Evolutionary conservation across 345 rosid species (phyloP), one percentile per base, ranked within the genome.

Genomic region (Moricandia moricandioides): DNA sequence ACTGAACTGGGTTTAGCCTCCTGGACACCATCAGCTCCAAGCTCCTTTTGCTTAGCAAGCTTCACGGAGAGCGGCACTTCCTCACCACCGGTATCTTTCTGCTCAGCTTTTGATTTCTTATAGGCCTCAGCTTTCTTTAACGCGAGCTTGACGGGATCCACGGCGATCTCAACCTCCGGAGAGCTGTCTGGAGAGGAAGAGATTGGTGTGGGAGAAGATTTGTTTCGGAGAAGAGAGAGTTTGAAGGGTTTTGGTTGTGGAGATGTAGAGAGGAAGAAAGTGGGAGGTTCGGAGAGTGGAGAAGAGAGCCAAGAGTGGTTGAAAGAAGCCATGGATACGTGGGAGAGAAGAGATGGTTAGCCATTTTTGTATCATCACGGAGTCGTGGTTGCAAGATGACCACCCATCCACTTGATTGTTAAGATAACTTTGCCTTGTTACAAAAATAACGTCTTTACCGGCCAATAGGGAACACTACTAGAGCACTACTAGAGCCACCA

Each of bases 131-230:
- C 92, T 81, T 79, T 91, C 81, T 85, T 86, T 65, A 86, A 85
- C 4, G 98, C 91, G n/a, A 89, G 87, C 76, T 86, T 89, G 4
- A 87, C 85, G 4, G 87, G 88, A 74, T 86, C 95, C 0, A 78
- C 81, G 7, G 79, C 73, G 49, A 83, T 69, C 27, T 73, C 72
- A 30, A 68, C 70, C 47, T 74, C 83, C 24, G 79, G 63, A 8
- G 80, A 54, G 3, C 69, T 7, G 10, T 72, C 78, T 5, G 77
- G 56, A 8, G 85, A 37, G 29, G 80, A 39, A 29, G 86, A 67
- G 62, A 82, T 70, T n/a, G 62, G 69, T 2, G 35, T 12, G 1
- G 55, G 43, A 63, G 37, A 59, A 30, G 85, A 69, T 35, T 76
- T 73, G 73, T 37, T 77, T 17, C 80, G 63, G 52, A 82, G 81